Evolutionary conservation across 2,329 filamentous ascomycete genomes (phyloP).

Genomic region (Sphaerulina vaccinii): DNA sequence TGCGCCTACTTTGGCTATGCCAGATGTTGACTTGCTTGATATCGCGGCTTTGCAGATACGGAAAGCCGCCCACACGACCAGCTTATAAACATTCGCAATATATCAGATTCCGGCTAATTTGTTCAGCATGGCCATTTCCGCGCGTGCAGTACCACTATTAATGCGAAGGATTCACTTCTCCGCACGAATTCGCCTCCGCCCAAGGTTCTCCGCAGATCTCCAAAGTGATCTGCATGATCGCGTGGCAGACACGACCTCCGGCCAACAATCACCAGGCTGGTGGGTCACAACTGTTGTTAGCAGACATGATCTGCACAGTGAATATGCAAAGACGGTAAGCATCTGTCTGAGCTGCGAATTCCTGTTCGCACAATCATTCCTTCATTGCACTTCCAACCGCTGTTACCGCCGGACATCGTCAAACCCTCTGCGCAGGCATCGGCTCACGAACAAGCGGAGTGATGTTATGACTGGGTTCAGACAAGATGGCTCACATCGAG

Average conservation of each 20-base stretch:
- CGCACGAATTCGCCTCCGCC: background rate
- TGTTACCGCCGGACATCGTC: background rate
- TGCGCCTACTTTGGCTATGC: too few relatives aligned
- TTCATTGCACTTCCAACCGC: background rate
- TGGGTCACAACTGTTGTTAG: background rate
- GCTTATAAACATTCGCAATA: too few relatives aligned
- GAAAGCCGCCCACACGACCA: too few relatives aligned
- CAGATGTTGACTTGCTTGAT: too few relatives aligned
- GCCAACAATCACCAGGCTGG: background rate
- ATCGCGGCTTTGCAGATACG: too few relatives aligned
- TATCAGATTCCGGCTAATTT: too few relatives aligned
- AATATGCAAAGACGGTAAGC: background rate
- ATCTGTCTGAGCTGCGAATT: too few relatives aligned
- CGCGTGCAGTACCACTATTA: too few relatives aligned
- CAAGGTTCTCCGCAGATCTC: constrained; percentile 10
- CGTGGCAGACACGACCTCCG: constrained; percentile 5
- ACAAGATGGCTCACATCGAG: background rate
- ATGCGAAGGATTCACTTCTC: too few relatives aligned
- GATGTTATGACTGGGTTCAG: too few relatives aligned
- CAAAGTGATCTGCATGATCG: constrained; percentile 11
- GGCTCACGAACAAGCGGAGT: background rate
- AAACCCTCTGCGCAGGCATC: background rate
- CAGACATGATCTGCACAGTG: constrained; percentile 3
- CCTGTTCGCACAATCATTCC: constrained; percentile 1
- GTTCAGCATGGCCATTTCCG: too few relatives aligned